Conservation (phyloP, 2,329 filamentous ascomycete species). For the Penicillium brevicompactum region DNA sequence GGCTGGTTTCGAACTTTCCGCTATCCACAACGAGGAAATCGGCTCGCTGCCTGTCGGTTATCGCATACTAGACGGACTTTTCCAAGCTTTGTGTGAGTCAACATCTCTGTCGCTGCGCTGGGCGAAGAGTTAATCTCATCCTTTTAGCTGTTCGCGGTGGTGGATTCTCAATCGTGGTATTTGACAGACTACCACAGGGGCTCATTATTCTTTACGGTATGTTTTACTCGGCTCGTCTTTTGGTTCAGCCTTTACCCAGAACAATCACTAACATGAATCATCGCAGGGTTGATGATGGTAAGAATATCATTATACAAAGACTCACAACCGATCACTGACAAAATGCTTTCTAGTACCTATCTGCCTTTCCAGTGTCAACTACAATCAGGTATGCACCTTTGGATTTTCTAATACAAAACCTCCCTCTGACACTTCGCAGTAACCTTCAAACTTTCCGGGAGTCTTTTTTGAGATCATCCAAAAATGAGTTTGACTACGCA, state of each 20-base stretch:
- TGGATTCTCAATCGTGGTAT: slow-evolving; percentile 67
- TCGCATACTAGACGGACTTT: slow-evolving; percentile 65
- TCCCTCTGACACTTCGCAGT: slow-evolving; percentile 35
- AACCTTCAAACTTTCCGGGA: slow-evolving; percentile 74
- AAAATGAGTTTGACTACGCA: slow-evolving; percentile 26
- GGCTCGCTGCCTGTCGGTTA: slow-evolving; percentile 55
- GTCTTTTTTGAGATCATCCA: slow-evolving; percentile 55
- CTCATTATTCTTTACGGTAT: slow-evolving; percentile 35
- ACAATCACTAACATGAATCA: slow-evolving; percentile 10
- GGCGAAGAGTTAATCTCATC: neutral
- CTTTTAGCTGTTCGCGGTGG: slow-evolving; percentile 58
- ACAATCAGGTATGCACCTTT: slow-evolving; percentile 32
- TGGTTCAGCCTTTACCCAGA: neutral
- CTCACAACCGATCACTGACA: slow-evolving; percentile 8
- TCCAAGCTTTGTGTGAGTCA: slow-evolving; percentile 56
- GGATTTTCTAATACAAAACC: neutral
- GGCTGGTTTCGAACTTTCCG: slow-evolving; percentile 66
- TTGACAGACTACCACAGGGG: slow-evolving; percentile 54
- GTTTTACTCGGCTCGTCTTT: neutral
- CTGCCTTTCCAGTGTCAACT: slow-evolving; percentile 38
- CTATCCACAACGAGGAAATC: slow-evolving; percentile 62
- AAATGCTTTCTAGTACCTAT: slow-evolving; percentile 32
- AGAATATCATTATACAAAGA: neutral
- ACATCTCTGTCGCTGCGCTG: neutral
- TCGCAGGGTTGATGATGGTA: slow-evolving; percentile 41